Base-by-base conservation (phyloP, 768 basidiomycete species). In the Omphalotus guepiniiformis region DNA sequence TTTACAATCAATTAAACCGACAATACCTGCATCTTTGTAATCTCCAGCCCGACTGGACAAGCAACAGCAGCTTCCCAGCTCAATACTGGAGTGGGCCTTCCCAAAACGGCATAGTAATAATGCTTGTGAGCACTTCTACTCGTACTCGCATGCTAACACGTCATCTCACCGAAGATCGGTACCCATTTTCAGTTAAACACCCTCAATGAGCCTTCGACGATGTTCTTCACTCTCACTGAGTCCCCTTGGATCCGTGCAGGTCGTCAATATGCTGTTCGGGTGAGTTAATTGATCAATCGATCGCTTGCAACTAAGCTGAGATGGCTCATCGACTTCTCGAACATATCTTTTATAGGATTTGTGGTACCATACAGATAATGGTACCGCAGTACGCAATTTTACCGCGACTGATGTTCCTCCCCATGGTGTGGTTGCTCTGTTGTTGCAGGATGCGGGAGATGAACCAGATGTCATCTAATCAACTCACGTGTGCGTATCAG, bases 231-330 rank as follows among this genome's bases (percentile, higher is more conserved):
- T 47, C 60, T 83, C 42, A 80, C 80, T 2, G 81, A 83, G 53
- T 82, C 80, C 6, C 79, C 81, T 0, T 83, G 76, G 75, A 76
- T 83, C 52, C 73, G 79, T 19, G 80, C 80, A 1, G 82, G 81
- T 8, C 69, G 75, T 28, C 72, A 79, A 60, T 83, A 83, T 55
- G 60, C 72, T 18, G 78, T 83, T 43, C 68, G 79, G 52, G 81
- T 82, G 57, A 29, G 78, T 59, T 8, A 22, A 5, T 44, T 6
- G 29, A 4, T 5, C 18, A n/a, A 15, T 35, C 34, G 34, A 18
- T n/a, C 6, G n/a, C n/a, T n/a, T n/a, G n/a, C 34, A 18, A 15
- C 6, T 35, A 18, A 35, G 15, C 34, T 35, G n/a, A 35, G 19
- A 18, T 35, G 34, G n/a, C 19, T 39, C 18, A n/a, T n/a, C n/a